These are phyloP conservation scores for Exutisphaerella laricina DNA, from an alignment of 2,329 filamentous ascomycete species.

Conservation along the genomic window DNA sequence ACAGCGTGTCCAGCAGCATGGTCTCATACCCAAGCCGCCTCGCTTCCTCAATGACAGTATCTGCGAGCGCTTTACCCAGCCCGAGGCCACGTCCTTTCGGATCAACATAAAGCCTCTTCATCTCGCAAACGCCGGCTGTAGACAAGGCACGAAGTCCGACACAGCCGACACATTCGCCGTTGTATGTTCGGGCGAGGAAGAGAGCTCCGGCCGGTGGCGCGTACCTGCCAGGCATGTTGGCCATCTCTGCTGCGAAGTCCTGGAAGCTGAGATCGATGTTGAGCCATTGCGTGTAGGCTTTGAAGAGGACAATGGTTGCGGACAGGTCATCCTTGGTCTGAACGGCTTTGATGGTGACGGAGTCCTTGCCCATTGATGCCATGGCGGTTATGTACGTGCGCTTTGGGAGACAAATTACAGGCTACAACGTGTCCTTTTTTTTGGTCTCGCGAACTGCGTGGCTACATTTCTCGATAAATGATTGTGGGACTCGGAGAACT, in stretches of 20 bases:
- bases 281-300: constrained; percentile 40
- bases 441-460: no score
- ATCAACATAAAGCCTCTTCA: constrained; percentile 54
- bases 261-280: constrained; percentile 54
- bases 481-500: no score
- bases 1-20: constrained; percentile 53
- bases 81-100: constrained; percentile 47
- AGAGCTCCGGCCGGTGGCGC: constrained; percentile 43
- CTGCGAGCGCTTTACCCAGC: constrained; percentile 45
- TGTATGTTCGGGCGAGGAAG: constrained; percentile 41
- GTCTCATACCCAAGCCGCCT: constrained; percentile 45
- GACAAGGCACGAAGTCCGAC: constrained; percentile 44
- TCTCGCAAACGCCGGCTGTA: constrained; percentile 36
- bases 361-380: constrained; percentile 1
- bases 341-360: constrained; percentile 35
- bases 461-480: no score
- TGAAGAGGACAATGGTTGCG: constrained; percentile 35
- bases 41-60: constrained; percentile 43
- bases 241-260: constrained; percentile 49
- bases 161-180: constrained; percentile 42
- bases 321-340: constrained; percentile 39
- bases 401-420: no score
- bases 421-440: no score
- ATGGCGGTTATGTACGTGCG: no score
- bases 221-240: constrained; percentile 52